A percentile compares a stretch with the other conserved stretches of the same genome.
Conservation (phyloP, 345 rosid genomes). For the Eucalyptus victrix region DNA sequence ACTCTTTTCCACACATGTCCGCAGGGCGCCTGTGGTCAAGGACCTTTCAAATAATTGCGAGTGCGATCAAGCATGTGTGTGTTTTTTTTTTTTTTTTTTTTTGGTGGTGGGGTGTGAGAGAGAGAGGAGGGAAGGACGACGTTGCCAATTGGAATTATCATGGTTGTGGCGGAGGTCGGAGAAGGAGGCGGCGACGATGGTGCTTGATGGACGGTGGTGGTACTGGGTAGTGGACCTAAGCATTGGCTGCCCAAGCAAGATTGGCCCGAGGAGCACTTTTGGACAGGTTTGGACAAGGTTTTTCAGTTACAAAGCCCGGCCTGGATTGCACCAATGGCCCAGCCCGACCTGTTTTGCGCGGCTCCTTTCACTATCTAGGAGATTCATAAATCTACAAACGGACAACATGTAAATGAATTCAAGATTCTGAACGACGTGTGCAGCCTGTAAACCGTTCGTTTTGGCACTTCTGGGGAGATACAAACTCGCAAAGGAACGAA, state of each 20-base stretch:
- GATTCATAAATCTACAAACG: neutral
- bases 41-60: neutral
- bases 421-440: neutral
- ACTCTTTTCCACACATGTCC: neutral
- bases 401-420: neutral
- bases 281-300: neutral
- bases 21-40: neutral
- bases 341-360: neutral
- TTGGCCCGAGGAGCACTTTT: neutral
- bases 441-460: neutral
- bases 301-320: neutral
- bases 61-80: neutral
- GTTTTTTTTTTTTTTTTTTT: no score
- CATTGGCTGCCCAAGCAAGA: neutral
- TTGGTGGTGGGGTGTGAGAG: neutral
- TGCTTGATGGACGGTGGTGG: neutral
- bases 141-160: neutral
- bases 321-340: neutral
- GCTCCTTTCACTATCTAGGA: neutral
- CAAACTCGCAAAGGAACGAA: neutral
- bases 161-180: neutral
- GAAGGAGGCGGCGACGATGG: neutral
- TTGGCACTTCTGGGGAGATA: neutral
- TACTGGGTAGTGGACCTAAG: neutral
- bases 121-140: neutral